phyloP scores from a whole-genome alignment of 345 rosid species.

The Bruguiera gymnorhiza region DNA sequence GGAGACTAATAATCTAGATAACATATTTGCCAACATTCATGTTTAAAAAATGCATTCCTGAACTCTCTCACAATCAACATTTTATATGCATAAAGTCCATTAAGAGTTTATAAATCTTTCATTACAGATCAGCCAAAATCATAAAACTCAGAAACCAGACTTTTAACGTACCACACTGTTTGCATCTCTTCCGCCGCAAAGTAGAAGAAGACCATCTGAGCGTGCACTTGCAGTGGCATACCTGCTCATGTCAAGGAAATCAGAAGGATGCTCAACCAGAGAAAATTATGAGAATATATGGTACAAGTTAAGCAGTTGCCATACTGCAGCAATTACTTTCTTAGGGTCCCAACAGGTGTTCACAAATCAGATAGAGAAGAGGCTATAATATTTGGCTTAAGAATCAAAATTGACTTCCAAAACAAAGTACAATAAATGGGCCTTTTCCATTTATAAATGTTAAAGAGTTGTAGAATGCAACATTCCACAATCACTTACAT shows the following conservation, averaged over 20 bases:
- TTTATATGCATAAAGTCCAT: no score
- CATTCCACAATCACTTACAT: background rate
- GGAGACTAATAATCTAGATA: no score
- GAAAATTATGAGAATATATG: background rate
- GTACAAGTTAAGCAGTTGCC: no score
- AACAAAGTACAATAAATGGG: background rate
- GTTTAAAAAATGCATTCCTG: no score
- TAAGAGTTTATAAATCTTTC: no score
- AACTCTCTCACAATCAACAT: no score
- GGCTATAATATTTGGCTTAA: no score
- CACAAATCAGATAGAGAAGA: no score
- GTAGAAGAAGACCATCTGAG: constrained; percentile 98
- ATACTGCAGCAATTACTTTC: no score
- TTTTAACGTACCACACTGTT: constrained; percentile 80
- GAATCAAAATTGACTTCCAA: no score
- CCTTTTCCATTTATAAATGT: background rate
- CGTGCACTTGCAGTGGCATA: constrained; percentile 99
- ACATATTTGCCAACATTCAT: no score
- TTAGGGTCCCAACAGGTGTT: no score
- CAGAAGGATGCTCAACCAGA: constrained; percentile 11
- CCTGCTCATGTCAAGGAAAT: constrained; percentile 44
- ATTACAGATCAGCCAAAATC: background rate
- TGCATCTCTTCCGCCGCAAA: constrained; percentile 98
- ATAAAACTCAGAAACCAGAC: background rate
- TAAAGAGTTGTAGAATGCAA: background rate